phyloP scores from a whole-genome alignment of 345 rosid genomes.

The Isatis tinctoria region DNA sequence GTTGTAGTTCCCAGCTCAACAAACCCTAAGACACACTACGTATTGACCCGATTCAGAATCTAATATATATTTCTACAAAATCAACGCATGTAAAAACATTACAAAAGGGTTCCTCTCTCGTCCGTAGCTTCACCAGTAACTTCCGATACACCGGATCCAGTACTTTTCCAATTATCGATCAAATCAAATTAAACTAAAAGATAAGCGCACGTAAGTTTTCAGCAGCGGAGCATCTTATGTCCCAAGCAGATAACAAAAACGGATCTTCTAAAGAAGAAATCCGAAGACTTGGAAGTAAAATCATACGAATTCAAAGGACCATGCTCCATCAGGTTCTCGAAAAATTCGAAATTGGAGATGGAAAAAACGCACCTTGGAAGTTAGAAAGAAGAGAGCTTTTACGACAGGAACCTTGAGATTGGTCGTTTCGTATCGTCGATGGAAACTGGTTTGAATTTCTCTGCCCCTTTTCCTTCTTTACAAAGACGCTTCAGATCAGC shows the following conservation, averaged over 20 bases:
- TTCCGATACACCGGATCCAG: conserved; percentile 19
- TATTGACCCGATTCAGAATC: conserved; percentile 1
- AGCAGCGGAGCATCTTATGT: conserved; percentile 8
- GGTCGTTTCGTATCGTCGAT: conserved; percentile 29
- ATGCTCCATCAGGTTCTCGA: not conserved
- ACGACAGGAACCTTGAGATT: conserved; percentile 14
- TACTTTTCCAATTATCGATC: not conserved
- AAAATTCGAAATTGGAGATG: not conserved
- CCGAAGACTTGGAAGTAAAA: not conserved
- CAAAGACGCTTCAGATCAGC: conserved; percentile 24
- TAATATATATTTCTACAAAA: not conserved
- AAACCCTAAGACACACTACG: not conserved
- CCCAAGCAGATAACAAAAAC: not conserved
- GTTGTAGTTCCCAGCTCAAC: not conserved
- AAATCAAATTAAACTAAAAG: not conserved
- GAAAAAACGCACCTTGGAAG: not conserved
- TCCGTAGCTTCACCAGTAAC: not conserved
- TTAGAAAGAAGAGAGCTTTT: not conserved
- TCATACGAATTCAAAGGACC: not conserved
- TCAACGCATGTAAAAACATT: not conserved
- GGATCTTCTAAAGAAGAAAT: not conserved
- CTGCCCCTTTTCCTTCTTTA: not conserved
- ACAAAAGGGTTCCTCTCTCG: not conserved
- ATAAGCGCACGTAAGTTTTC: not conserved
- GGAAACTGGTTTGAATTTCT: conserved; percentile 27